phyloP scores from a whole-genome alignment of 2,329 filamentous ascomycete species.

The Pestalotiopsis sp. region DNA sequence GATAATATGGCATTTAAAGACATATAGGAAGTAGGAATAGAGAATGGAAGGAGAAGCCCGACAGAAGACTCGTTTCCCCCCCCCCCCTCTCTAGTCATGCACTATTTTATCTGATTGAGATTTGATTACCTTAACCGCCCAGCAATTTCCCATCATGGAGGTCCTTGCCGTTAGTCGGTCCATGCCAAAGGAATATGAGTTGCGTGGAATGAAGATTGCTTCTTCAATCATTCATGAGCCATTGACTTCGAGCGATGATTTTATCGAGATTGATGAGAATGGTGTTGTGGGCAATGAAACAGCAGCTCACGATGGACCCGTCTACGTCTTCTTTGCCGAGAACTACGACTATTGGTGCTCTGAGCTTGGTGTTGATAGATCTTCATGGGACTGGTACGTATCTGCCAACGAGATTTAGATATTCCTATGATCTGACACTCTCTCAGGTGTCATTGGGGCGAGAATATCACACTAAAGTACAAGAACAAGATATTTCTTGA shows the following conservation, averaged over 20 bases:
- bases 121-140: background rate
- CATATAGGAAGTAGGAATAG: no score
- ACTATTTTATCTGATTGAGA: background rate
- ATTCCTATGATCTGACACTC: no score
- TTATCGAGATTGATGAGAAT: conserved; percentile 23
- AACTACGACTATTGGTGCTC: conserved; percentile 28
- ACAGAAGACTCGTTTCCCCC: background rate
- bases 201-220: conserved; percentile 21
- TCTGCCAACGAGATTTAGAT: background rate
- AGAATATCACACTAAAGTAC: conserved; percentile 24
- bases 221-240: conserved; percentile 25
- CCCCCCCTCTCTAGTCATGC: background rate
- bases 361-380: conserved; percentile 21
- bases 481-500: conserved; percentile 18
- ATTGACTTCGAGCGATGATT: conserved; percentile 19
- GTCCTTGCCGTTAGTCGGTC: conserved; percentile 26
- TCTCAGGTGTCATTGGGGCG: conserved; percentile 25
- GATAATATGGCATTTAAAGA: background rate
- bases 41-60: no score
- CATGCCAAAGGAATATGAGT: conserved; percentile 17
- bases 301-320: conserved; percentile 26
- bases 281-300: conserved; percentile 22
- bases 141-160: conserved; percentile 19
- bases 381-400: conserved; percentile 20
- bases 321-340: conserved; percentile 26